Percentiles rank a stretch among this genome's conserved stretches.
phyloP scores from a whole-genome alignment of 2,329 filamentous ascomycete species.

The Epichloe hybrida region DNA sequence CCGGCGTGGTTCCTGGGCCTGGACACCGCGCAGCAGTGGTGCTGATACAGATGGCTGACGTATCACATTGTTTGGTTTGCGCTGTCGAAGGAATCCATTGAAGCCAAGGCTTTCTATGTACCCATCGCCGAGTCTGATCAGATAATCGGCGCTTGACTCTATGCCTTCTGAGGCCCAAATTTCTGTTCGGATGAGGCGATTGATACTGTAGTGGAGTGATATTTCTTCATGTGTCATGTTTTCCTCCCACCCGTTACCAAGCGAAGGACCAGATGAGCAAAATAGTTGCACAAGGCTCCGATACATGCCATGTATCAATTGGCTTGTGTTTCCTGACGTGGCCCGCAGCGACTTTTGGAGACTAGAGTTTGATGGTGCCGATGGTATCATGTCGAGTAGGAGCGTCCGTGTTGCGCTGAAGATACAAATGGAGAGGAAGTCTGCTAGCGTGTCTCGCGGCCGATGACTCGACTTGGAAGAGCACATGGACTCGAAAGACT shows the following conservation, averaged over 20 bases:
- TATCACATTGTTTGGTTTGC: slow-evolving; percentile 1
- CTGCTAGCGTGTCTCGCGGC: slow-evolving; percentile 35
- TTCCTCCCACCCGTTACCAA: slow-evolving; percentile 29
- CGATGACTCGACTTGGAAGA: slow-evolving; percentile 25
- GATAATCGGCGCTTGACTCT: slow-evolving; percentile 33
- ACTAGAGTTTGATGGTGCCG: background rate
- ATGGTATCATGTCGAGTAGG: slow-evolving; percentile 28
- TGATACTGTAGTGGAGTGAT: slow-evolving; percentile 25
- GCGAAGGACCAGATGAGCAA: slow-evolving; percentile 27
- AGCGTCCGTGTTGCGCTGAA: slow-evolving; percentile 42
- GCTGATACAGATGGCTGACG: slow-evolving; percentile 6
- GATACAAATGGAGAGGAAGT: slow-evolving; percentile 43
- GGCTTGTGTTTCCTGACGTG: background rate
- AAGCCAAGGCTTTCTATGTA: slow-evolving; percentile 22
- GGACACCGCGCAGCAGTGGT: slow-evolving; percentile 2
- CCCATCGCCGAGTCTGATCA: slow-evolving; percentile 33
- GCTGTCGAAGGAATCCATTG: slow-evolving; percentile 20
- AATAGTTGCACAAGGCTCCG: slow-evolving; percentile 33
- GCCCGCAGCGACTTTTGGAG: background rate
- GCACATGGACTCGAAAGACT: slow-evolving; percentile 30
- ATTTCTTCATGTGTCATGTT: slow-evolving; percentile 32
- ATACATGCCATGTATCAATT: slow-evolving; percentile 6
- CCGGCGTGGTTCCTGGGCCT: slow-evolving; percentile 4
- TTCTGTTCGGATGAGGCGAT: slow-evolving; percentile 32
- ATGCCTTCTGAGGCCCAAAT: slow-evolving; percentile 34